Conservation (phyloP, 202 grass and related monocot genomes). For the Carex arenaria region DNA sequence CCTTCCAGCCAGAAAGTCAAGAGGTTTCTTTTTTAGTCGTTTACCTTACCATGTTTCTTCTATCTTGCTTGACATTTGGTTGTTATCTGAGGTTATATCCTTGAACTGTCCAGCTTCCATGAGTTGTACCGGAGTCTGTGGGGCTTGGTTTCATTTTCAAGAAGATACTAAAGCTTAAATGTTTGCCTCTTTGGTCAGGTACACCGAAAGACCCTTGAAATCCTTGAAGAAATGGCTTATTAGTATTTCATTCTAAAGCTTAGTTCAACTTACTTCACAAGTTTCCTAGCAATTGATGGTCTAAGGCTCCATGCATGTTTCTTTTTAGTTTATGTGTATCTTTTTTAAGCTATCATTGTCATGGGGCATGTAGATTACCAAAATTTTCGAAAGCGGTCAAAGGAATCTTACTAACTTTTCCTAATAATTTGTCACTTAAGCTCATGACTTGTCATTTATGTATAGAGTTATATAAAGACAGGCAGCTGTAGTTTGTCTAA, state of each 20-base stretch:
- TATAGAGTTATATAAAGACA: background rate
- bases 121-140: background rate
- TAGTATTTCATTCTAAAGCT: constrained; percentile 18
- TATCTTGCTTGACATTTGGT: background rate
- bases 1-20: background rate
- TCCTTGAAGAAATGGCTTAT: constrained; percentile 92
- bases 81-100: background rate
- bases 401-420: background rate
- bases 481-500: constrained; percentile 3
- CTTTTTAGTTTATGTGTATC: background rate
- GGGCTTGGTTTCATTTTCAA: background rate
- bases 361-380: background rate
- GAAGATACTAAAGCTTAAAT: background rate
- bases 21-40: background rate
- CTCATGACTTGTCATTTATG: background rate
- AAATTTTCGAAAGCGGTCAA: background rate
- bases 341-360: background rate
- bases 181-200: constrained; percentile 37
- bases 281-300: background rate
- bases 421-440: background rate
- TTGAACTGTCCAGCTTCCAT: background rate
- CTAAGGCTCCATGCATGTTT: constrained; percentile 11
- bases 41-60: background rate
- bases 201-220: constrained; percentile 74
- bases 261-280: background rate